Evolutionary conservation across 495 filamentous ascomycete species (phyloP).

Genomic region (Friedmanniomyces endolithicus): DNA sequence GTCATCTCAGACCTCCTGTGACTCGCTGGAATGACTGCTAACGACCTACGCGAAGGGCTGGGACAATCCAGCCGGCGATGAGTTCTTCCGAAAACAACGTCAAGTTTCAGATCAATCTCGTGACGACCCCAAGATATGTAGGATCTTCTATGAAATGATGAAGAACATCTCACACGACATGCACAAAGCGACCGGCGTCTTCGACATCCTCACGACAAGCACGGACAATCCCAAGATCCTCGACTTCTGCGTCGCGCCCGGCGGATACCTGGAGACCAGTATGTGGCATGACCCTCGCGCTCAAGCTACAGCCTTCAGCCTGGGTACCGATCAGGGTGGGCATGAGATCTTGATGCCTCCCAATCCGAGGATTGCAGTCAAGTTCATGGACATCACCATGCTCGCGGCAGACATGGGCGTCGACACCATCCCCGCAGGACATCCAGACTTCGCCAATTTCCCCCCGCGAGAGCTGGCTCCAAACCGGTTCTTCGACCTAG

Average conservation of each 20-base stretch:
- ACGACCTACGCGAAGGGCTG: constrained; percentile 29
- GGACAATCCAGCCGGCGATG: constrained; percentile 32
- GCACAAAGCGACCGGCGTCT: constrained; percentile 17
- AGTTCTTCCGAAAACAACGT: constrained; percentile 31
- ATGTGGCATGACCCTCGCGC: constrained; percentile 32
- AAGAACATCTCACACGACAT: constrained; percentile 26
- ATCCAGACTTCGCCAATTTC: constrained; percentile 37
- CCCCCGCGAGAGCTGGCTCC: constrained; percentile 23
- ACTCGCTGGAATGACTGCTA: no score
- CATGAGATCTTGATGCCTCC: constrained; percentile 32
- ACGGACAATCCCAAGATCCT: constrained; percentile 27
- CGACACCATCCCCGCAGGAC: constrained; percentile 29
- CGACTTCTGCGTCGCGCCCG: constrained; percentile 48
- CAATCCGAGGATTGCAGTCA: constrained; percentile 11
- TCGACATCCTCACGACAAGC: constrained; percentile 1
- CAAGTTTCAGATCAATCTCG: constrained; percentile 26
- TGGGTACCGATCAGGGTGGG: constrained; percentile 33
- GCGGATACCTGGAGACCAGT: constrained; percentile 35
- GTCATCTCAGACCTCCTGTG: no score
- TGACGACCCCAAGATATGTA: constrained; percentile 1
- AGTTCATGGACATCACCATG: constrained; percentile 43
- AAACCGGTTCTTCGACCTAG: constrained; percentile 36
- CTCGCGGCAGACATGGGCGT: constrained; percentile 40
- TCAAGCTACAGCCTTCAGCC: constrained; percentile 32
- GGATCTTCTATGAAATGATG: constrained; percentile 31